Conservation (phyloP, 768 basidiomycete species). For the Russula compacta region DNA sequence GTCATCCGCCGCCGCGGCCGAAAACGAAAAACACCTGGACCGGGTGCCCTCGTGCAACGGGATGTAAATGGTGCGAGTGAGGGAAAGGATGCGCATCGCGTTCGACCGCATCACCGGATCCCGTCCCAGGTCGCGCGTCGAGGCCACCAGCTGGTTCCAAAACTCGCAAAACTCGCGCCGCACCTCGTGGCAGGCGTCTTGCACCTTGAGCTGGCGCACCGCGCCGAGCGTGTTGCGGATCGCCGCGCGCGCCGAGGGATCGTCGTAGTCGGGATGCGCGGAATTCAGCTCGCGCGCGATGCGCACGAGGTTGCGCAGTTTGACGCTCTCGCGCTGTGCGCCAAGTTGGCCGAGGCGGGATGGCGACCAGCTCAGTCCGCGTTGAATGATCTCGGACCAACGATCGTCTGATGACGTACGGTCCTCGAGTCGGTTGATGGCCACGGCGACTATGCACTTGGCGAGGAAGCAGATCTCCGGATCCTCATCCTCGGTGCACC, state of each 20-base stretch:
- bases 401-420: not conserved
- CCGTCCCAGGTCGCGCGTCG: not conserved
- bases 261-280: not conserved
- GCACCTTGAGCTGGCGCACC: not conserved
- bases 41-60: not conserved
- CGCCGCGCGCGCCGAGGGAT: not conserved
- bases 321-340: too few relatives aligned
- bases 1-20: not conserved
- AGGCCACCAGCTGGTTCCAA: not conserved
- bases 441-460: conserved; percentile 3
- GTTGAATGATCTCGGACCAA: not conserved
- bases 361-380: not conserved
- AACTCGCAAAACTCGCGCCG: not conserved
- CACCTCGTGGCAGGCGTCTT: not conserved
- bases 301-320: not conserved
- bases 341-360: too few relatives aligned
- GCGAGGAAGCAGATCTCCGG: not conserved
- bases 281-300: not conserved
- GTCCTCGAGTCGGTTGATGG: not conserved
- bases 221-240: not conserved
- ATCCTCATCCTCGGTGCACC: not conserved
- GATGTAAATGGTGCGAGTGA: not conserved
- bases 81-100: conserved; percentile 1
- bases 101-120: not conserved
- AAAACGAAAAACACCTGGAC: not conserved